Conservation (phyloP, 192 early-diverging fungal genomes). For the Chytriomyces confervae region DNA sequence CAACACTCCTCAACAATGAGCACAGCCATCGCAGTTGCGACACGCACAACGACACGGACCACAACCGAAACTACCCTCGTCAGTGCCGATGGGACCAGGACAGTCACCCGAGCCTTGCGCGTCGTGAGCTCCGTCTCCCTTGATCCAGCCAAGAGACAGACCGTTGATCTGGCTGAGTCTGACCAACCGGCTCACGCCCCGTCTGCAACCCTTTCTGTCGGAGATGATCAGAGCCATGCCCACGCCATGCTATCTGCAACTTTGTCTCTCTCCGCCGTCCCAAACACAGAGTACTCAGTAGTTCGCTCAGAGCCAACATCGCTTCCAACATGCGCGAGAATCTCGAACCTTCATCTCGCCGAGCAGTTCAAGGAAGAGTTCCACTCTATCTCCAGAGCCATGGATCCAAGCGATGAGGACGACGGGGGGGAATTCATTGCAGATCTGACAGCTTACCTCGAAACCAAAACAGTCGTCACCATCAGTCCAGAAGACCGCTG, state of each 20-base stretch:
- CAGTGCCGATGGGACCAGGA: too few species aligned
- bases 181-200: too few species aligned
- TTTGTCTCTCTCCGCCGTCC: neutral
- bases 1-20: too few species aligned
- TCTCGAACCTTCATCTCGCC: neutral
- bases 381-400: neutral
- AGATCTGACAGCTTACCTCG: neutral
- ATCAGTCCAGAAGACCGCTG: neutral
- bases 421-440: neutral
- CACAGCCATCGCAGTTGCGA: too few species aligned
- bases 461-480: conserved; percentile 1
- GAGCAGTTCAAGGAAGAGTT: neutral
- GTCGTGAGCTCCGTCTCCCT: too few species aligned
- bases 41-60: too few species aligned
- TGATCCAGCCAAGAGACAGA: too few species aligned
- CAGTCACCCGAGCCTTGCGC: too few species aligned
- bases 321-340: neutral
- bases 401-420: neutral
- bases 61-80: neutral
- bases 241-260: neutral
- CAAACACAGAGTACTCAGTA: neutral
- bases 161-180: too few species aligned
- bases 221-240: neutral
- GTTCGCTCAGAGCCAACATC: neutral
- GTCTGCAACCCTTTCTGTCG: too few species aligned